Evolutionary conservation across 2,329 filamentous ascomycete species (phyloP).

Genomic region (Trichoderma endophyticum): DNA sequence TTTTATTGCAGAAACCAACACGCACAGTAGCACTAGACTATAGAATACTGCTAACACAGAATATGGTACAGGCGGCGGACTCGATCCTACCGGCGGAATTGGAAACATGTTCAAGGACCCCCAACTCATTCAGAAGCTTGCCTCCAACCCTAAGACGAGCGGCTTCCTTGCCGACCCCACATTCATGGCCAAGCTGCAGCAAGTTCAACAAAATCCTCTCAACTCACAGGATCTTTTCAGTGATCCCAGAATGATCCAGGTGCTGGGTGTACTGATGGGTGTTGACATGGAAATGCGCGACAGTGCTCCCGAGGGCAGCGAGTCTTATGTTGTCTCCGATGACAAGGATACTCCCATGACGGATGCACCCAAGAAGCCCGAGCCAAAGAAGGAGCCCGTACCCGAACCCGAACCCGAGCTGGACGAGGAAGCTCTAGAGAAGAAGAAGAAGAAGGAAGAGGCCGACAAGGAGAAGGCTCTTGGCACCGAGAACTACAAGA

Average conservation of each 20-base stretch:
- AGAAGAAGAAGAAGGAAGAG: constrained; percentile 86
- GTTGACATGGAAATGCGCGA: constrained; percentile 72
- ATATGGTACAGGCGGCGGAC: constrained; percentile 33
- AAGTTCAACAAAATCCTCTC: constrained; percentile 75
- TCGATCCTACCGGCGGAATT: constrained; percentile 72
- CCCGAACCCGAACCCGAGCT: constrained; percentile 62
- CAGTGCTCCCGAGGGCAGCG: constrained; percentile 43
- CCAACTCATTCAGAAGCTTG: constrained; percentile 83
- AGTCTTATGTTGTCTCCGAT: constrained; percentile 50
- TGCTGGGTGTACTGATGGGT: constrained; percentile 89
- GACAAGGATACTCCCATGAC: constrained; percentile 78
- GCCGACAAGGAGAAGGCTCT: constrained; percentile 93
- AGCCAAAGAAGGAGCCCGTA: constrained; percentile 53
- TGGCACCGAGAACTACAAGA: constrained; percentile 96
- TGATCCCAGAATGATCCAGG: constrained; percentile 89
- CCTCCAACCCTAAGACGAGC: constrained; percentile 90
- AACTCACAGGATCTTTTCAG: constrained; percentile 76
- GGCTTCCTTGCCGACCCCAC: constrained; percentile 72
- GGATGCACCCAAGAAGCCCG: constrained; percentile 53
- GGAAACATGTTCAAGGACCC: constrained; percentile 94
- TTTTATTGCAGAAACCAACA: not conserved
- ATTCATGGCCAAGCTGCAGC: constrained; percentile 89
- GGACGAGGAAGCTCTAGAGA: constrained; percentile 79
- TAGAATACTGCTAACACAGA: constrained; percentile 21
- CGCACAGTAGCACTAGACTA: constrained; percentile 12